These are phyloP conservation scores for Afroboletus lepidellus DNA, from an alignment of 1,284 basidiomycete genomes.

Conservation along the genomic window DNA sequence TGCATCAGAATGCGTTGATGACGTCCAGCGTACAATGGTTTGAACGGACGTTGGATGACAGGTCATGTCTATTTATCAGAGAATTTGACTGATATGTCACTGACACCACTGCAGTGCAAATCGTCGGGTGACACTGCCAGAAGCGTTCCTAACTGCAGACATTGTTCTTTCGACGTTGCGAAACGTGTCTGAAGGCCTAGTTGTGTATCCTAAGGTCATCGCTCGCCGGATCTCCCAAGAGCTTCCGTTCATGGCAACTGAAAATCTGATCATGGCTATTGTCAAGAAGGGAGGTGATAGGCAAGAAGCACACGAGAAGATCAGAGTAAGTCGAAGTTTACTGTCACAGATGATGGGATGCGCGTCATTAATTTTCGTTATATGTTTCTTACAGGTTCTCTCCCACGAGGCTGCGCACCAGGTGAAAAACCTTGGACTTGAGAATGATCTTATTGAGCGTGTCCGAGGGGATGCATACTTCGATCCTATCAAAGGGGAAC, in stretches of 20 bases:
- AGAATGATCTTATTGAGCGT: slow-evolving; percentile 95
- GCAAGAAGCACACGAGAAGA: slow-evolving; percentile 96
- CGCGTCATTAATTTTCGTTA: slow-evolving; percentile 10
- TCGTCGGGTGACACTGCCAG: slow-evolving; percentile 92
- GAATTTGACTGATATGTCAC: slow-evolving; percentile 2
- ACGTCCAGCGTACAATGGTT: slow-evolving; percentile 95
- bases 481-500: slow-evolving; percentile 59
- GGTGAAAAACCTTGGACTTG: slow-evolving; percentile 92
- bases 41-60: slow-evolving; percentile 93
- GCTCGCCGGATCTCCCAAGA: slow-evolving; percentile 90
- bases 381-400: slow-evolving; percentile 54
- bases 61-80: slow-evolving; percentile 41
- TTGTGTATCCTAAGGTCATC: slow-evolving; percentile 97
- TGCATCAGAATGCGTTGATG: slow-evolving; percentile 93
- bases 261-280: slow-evolving; percentile 99
- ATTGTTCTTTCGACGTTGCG: slow-evolving; percentile 94
- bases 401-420: slow-evolving; percentile 94
- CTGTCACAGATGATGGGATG: slow-evolving; percentile 21
- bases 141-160: slow-evolving; percentile 96
- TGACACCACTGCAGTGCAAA: slow-evolving; percentile 67
- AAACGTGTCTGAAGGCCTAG: slow-evolving; percentile 95
- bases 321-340: slow-evolving; percentile 59
- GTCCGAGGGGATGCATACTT: slow-evolving; percentile 68
- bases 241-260: slow-evolving; percentile 98
- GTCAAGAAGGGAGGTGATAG: slow-evolving; percentile 95